A percentile compares a stretch with the other conserved stretches of the same genome.
These are phyloP conservation scores for Santalum album DNA, from an alignment of 164 flowering plant genomes.

Conservation along the genomic window DNA sequence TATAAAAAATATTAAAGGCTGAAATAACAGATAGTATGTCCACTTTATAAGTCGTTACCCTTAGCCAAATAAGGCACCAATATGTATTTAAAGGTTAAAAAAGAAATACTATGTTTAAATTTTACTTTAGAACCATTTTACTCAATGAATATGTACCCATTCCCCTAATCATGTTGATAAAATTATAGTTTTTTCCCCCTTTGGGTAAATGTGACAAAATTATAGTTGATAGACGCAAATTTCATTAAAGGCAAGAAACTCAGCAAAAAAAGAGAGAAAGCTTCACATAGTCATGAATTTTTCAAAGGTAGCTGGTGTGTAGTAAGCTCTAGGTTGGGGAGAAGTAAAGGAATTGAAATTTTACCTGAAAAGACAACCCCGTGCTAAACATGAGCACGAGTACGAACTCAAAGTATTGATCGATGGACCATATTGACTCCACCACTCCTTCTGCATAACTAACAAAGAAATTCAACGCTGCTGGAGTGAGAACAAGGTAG, in stretches of 20 bases:
- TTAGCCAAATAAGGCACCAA: too few species aligned
- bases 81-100: too few species aligned
- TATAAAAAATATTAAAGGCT: too few species aligned
- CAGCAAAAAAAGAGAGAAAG: background rate
- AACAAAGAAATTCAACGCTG: conserved; percentile 91
- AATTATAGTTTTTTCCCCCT: too few species aligned
- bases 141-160: too few species aligned
- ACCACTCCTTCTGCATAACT: conserved; percentile 94
- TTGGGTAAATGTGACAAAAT: too few species aligned
- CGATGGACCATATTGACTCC: conserved; percentile 97
- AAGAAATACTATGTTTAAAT: too few species aligned
- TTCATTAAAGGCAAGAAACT: background rate
- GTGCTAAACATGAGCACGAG: conserved; percentile 96
- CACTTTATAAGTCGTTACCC: too few species aligned
- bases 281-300: background rate
- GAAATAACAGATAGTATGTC: too few species aligned
- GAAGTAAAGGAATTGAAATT: conserved; percentile 2
- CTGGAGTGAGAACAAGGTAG: conserved; percentile 80
- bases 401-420: conserved; percentile 95
- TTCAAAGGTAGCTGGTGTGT: background rate
- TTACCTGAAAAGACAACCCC: conserved; percentile 94
- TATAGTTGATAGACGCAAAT: background rate
- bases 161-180: too few species aligned
- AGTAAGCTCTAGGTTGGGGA: background rate
- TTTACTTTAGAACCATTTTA: too few species aligned